phyloP scores from a whole-genome alignment of 2,329 filamentous ascomycete genomes.

The Exophiala spinifera region DNA sequence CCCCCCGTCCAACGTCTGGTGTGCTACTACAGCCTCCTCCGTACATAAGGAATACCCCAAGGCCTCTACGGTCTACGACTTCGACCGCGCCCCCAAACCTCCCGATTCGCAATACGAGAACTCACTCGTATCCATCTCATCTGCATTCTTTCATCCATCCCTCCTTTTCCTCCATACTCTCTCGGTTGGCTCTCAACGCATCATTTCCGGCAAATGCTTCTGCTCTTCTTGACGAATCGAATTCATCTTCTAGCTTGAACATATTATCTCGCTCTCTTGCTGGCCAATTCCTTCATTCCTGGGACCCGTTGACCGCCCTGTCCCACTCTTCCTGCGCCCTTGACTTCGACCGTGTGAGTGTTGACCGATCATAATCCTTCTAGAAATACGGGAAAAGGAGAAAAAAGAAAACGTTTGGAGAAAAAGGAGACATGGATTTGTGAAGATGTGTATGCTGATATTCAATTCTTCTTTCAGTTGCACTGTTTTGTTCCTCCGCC shows the following conservation, averaged over 20 bases:
- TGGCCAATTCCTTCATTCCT: conserved; percentile 22
- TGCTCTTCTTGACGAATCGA: conserved; percentile 15
- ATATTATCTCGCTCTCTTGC: conserved; percentile 19
- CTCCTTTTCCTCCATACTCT: conserved; percentile 1
- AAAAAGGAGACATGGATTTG: conserved; percentile 3
- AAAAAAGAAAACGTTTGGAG: too few relatives aligned
- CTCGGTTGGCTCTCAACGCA: conserved; percentile 6
- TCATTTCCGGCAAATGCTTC: conserved; percentile 25
- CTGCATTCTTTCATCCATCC: conserved; percentile 1
- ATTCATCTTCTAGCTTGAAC: conserved; percentile 14
- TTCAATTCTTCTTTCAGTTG: too few relatives aligned
- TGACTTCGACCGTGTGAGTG: conserved; percentile 15
- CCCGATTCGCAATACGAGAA: too few relatives aligned
- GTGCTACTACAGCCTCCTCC: too few relatives aligned
- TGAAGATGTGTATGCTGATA: too few relatives aligned
- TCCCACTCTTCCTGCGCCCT: conserved; percentile 10
- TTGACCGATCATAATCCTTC: too few relatives aligned
- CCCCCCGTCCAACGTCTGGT: too few relatives aligned
- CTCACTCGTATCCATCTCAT: conserved; percentile 1
- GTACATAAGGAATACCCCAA: too few relatives aligned
- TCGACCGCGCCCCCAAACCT: too few relatives aligned
- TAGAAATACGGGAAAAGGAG: too few relatives aligned
- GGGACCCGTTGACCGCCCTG: conserved; percentile 19
- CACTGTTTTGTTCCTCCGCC: too few relatives aligned
- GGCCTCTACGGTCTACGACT: too few relatives aligned